Evolutionary conservation across 257 asterid genomes (phyloP).

Genomic region (Fraxinus americana): DNA sequence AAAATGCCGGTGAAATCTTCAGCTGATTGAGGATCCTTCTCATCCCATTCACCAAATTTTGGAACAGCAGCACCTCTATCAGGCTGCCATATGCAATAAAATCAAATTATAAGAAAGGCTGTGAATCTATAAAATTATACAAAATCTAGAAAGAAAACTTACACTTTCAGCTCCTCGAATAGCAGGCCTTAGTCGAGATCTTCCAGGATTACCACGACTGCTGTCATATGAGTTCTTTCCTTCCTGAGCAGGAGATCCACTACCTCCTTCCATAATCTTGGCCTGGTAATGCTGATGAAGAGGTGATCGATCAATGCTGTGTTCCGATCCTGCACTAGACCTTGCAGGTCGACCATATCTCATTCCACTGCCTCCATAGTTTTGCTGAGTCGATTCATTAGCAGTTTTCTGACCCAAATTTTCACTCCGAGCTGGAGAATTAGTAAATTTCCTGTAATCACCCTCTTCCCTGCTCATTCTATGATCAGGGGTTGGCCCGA

Average conservation of each 20-base stretch:
- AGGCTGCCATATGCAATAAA: slow-evolving; percentile 45
- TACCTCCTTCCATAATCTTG: slow-evolving; percentile 42
- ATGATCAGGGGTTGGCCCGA: slow-evolving; percentile 35
- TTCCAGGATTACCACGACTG: slow-evolving; percentile 54
- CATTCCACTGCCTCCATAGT: slow-evolving; percentile 48
- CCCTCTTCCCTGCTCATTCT: slow-evolving; percentile 46
- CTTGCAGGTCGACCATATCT: slow-evolving; percentile 43
- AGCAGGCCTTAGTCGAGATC: slow-evolving; percentile 46
- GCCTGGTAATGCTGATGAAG: slow-evolving; percentile 62
- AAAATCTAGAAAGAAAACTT: slow-evolving; percentile 20
- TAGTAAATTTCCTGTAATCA: slow-evolving; percentile 38
- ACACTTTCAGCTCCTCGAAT: slow-evolving; percentile 69
- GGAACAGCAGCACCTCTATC: slow-evolving; percentile 84
- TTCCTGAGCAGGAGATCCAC: slow-evolving; percentile 68
- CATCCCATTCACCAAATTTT: slow-evolving; percentile 89
- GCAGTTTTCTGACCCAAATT: slow-evolving; percentile 35
- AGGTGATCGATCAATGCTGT: slow-evolving; percentile 70
- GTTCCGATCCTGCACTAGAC: slow-evolving; percentile 62
- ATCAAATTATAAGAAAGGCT: not conserved
- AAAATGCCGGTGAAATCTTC: slow-evolving; percentile 78
- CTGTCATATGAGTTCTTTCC: slow-evolving; percentile 56
- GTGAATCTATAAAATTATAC: not conserved
- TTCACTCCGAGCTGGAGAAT: slow-evolving; percentile 47
- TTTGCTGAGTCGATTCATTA: slow-evolving; percentile 38
- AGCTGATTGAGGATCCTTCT: slow-evolving; percentile 67